These are phyloP conservation scores for Ustilago crameri DNA, from an alignment of 1,284 basidiomycete genomes.

Conservation along the genomic window DNA sequence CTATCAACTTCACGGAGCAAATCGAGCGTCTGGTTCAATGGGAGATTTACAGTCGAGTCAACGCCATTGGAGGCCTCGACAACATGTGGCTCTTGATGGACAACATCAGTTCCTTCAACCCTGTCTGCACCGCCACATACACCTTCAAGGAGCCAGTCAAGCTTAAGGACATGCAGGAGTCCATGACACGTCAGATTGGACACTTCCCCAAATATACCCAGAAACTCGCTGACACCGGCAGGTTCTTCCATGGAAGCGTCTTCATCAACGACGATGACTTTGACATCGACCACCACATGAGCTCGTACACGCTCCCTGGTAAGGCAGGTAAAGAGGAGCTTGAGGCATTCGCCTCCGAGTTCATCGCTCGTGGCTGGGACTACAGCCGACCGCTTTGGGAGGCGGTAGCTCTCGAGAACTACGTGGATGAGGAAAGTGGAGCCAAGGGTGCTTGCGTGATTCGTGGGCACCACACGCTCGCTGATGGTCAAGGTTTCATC, in stretches of 20 bases:
- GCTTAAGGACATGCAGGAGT: slow-evolving; percentile 32
- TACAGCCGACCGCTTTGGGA: slow-evolving; percentile 61
- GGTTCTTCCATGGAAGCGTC: slow-evolving; percentile 54
- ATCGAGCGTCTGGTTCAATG: slow-evolving; percentile 38
- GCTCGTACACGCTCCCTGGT: slow-evolving; percentile 34
- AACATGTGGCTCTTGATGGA: slow-evolving; percentile 59
- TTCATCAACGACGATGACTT: slow-evolving; percentile 56
- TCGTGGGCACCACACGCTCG: slow-evolving; percentile 61
- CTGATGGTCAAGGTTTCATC: slow-evolving; percentile 66
- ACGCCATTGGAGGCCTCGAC: slow-evolving; percentile 53
- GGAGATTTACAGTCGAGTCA: slow-evolving; percentile 41
- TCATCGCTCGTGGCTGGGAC: slow-evolving; percentile 61
- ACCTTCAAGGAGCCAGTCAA: slow-evolving; percentile 47
- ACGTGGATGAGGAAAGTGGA: slow-evolving; percentile 39
- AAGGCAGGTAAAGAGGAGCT: slow-evolving; percentile 57
- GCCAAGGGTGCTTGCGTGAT: slow-evolving; percentile 55
- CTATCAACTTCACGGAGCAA: slow-evolving; percentile 15
- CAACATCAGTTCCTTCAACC: slow-evolving; percentile 56
- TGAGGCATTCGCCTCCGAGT: slow-evolving; percentile 53
- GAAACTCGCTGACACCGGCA: slow-evolving; percentile 46
- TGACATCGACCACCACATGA: slow-evolving; percentile 43
- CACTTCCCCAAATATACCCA: slow-evolving; percentile 63
- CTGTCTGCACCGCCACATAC: slow-evolving; percentile 61
- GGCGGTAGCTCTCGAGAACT: slow-evolving; percentile 54
- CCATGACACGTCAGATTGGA: slow-evolving; percentile 39